phyloP scores from a whole-genome alignment of 768 basidiomycete species.

The Podaxis sp. region DNA sequence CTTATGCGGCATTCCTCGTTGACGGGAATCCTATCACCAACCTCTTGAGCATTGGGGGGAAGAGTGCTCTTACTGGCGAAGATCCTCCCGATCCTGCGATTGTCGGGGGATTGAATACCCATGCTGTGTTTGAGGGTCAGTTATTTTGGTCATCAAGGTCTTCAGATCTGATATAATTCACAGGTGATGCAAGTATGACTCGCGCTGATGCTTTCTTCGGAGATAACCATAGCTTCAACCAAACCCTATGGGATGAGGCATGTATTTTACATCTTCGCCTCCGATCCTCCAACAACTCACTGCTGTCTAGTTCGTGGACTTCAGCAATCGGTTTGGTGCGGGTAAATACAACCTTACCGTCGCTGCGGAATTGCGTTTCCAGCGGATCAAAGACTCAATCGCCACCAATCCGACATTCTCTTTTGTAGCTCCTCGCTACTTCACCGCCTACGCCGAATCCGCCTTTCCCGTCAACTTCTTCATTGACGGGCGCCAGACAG shows the following conservation, averaged over 20 bases:
- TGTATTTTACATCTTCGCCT: neutral
- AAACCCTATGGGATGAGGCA: constrained; percentile 5
- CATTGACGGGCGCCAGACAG: constrained; percentile 9
- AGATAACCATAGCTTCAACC: constrained; percentile 7
- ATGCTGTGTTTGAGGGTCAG: constrained; percentile 6
- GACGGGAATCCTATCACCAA: constrained; percentile 8
- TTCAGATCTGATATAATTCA: neutral
- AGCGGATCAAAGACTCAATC: constrained; percentile 1
- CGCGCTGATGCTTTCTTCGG: constrained; percentile 3
- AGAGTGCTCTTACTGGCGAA: constrained; percentile 1
- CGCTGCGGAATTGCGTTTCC: constrained; percentile 5
- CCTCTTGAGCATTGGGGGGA: constrained; percentile 6
- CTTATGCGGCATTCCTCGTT: constrained; percentile 6
- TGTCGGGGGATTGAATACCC: constrained; percentile 10
- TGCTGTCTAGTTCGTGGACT: constrained; percentile 7
- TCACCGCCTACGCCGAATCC: constrained; percentile 12
- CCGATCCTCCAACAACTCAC: neutral
- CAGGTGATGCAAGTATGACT: constrained; percentile 4
- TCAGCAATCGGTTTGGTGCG: constrained; percentile 8
- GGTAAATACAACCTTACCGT: constrained; percentile 14
- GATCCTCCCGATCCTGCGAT: constrained; percentile 2
- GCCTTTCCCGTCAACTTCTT: constrained; percentile 8
- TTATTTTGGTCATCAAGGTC: neutral
- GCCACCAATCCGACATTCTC: constrained; percentile 4
- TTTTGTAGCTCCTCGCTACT: constrained; percentile 8